Percentiles rank a stretch among this genome's conserved stretches.
Evolutionary conservation across 768 basidiomycete species (phyloP).

Genomic region (Termitomyces sp.): DNA sequence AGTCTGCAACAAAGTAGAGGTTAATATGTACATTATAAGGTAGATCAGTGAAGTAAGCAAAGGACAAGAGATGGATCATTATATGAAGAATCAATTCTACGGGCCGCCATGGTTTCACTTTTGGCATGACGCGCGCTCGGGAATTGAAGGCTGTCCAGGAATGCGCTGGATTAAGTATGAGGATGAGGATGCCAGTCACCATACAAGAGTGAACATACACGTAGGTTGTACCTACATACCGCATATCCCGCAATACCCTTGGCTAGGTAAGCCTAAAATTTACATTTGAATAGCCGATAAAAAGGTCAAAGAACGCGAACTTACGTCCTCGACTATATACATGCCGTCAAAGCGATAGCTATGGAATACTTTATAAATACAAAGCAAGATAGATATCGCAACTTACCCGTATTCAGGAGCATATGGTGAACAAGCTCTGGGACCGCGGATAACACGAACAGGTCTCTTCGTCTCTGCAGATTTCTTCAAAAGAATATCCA

Average conservation of each 20-base stretch:
- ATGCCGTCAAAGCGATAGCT: conserved; percentile 42
- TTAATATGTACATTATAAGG: not conserved
- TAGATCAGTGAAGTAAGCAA: not conserved
- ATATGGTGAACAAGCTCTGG: conserved; percentile 18
- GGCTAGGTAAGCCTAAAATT: conserved; percentile 21
- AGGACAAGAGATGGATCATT: not conserved
- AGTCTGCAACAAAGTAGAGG: not conserved
- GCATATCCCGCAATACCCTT: conserved; percentile 23
- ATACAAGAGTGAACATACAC: conserved; percentile 14
- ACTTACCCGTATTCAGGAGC: conserved; percentile 30
- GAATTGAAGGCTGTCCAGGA: conserved; percentile 6
- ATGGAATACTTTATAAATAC: not conserved
- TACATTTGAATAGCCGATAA: not conserved
- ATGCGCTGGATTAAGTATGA: conserved; percentile 4
- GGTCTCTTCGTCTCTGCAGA: conserved; percentile 25
- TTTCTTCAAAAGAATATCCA: conserved; percentile 17
- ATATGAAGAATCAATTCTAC: not conserved
- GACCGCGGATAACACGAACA: conserved; percentile 38
- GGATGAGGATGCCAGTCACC: not conserved
- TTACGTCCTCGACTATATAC: conserved; percentile 30
- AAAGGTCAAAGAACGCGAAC: not conserved
- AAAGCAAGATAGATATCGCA: not conserved
- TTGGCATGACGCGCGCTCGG: not conserved
- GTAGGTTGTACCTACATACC: conserved; percentile 26
- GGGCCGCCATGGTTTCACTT: not conserved